Base-by-base conservation (phyloP, 176 grass and related monocot genomes). In the barley (Hordeum vulgare) region DNA sequence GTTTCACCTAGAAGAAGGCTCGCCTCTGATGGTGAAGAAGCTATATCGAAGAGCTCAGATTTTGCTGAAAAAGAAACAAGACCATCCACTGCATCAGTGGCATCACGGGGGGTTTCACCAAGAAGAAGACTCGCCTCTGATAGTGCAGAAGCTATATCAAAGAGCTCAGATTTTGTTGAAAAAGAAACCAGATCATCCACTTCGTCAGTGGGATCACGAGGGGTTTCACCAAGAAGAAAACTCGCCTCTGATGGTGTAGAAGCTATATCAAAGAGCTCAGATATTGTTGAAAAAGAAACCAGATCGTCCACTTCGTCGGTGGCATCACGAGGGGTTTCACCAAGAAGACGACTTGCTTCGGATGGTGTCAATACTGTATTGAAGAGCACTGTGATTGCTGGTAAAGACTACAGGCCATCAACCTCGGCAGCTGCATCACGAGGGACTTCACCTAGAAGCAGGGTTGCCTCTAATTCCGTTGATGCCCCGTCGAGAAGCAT, bases 361-460 rank as follows among this genome's bases (percentile, higher is more conserved):
- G 75, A 78, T 31, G 64, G 74, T 34, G 35, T 70, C 1, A 61
- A 34, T 78, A 28, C 26, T 65, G 35, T 84, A 68, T 15, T 7
- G 45, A 84, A 84, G 44, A 84, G 61, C 82, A 42, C 84, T 7
- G 60, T 75, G 68, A 82, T 82, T 86, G 4, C 83, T 81, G 72
- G 62, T 34, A 89, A 86, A 44, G 79, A 80, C 23, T 72, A 13
- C 39, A 83, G 75, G 63, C 80, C 88, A 53, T 82, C 80, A 39
- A 75, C 59, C 17, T 80, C 88, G 39, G 67, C 84, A 68, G 47
- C 47, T 61, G 15, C 84, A 68, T 39, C 64, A 68, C 80, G 75
- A 67, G 75, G 84, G 75, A 23, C 61, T 67, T 90, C 88, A 68
- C 80, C 75, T 3, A 86, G 88, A 83, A 86, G 61, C 34, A 83